Percentiles rank a stretch among this genome's conserved stretches.
Evolutionary conservation across 2,329 filamentous ascomycete genomes (phyloP).

Genomic region (Xylariaceae sp.): DNA sequence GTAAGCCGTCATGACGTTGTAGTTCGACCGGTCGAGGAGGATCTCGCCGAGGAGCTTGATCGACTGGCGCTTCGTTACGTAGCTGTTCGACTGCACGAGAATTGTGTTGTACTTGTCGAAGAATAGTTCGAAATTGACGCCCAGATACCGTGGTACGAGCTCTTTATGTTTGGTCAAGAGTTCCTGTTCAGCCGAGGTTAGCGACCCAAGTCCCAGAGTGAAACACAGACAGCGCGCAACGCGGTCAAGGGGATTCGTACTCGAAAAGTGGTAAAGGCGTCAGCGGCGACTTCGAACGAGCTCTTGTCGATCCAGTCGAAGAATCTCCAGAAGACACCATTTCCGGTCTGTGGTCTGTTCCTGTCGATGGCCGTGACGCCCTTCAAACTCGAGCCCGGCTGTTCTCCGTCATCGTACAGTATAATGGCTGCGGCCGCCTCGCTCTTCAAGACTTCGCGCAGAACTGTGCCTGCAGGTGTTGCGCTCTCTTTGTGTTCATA

Average conservation of each 20-base stretch:
- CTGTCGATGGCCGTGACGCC: slow-evolving; percentile 74
- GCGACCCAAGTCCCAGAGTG: not conserved
- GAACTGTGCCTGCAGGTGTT: slow-evolving; percentile 81
- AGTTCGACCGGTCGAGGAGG: slow-evolving; percentile 89
- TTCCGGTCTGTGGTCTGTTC: slow-evolving; percentile 67
- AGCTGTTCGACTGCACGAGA: slow-evolving; percentile 86
- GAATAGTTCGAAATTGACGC: slow-evolving; percentile 87
- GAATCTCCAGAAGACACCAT: slow-evolving; percentile 92
- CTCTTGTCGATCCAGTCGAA: slow-evolving; percentile 97
- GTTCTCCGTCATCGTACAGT: slow-evolving; percentile 80
- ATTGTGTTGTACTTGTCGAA: slow-evolving; percentile 85
- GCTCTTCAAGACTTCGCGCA: slow-evolving; percentile 83
- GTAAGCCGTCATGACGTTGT: slow-evolving; percentile 96
- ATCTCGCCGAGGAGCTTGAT: slow-evolving; percentile 97
- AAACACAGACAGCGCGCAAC: not conserved
- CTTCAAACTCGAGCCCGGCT: slow-evolving; percentile 64
- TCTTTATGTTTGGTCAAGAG: slow-evolving; percentile 91
- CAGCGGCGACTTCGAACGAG: slow-evolving; percentile 92
- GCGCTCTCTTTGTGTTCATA: slow-evolving; percentile 90
- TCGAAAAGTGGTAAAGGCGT: slow-evolving; percentile 95
- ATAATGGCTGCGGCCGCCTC: slow-evolving; percentile 88
- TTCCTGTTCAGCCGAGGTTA: slow-evolving; percentile 47
- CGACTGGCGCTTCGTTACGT: slow-evolving; percentile 95
- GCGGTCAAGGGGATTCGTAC: slow-evolving; percentile 41
- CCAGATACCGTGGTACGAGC: slow-evolving; percentile 80